Conservation (phyloP, 345 rosid genomes). For the Camelina laxa region DNA sequence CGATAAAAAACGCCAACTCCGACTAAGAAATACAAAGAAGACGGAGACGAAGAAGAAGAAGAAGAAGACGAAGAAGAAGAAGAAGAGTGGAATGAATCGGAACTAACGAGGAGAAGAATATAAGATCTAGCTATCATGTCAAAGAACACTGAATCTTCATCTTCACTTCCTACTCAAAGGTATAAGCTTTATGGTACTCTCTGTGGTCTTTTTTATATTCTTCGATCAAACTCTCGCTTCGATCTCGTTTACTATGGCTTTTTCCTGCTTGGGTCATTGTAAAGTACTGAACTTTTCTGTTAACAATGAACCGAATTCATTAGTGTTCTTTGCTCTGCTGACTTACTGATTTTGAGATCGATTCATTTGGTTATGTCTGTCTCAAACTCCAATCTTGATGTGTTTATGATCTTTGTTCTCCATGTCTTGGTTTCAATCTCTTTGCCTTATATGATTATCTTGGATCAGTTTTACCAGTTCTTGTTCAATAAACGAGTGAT, state of each 20-base stretch:
- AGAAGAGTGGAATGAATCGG: constrained; percentile 1
- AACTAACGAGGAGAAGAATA: background rate
- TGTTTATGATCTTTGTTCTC: background rate
- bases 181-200: background rate
- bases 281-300: background rate
- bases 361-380: background rate
- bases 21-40: background rate
- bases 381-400: background rate
- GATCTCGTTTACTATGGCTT: background rate
- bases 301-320: background rate
- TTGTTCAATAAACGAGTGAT: background rate
- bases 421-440: background rate
- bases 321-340: background rate
- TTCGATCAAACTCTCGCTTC: background rate
- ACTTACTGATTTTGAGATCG: background rate
- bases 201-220: background rate
- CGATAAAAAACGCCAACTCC: constrained; percentile 15
- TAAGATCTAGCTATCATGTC: constrained; percentile 36
- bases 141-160: constrained; percentile 22
- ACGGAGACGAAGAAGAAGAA: background rate
- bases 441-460: background rate
- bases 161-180: constrained; percentile 42
- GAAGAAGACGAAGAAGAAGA: background rate
- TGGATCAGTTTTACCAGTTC: background rate
- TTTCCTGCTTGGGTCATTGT: constrained; percentile 4